Evolutionary conservation across 208 protist genomes (phyloP).

Genomic region (Leptomonas pyrrhocoris): DNA sequence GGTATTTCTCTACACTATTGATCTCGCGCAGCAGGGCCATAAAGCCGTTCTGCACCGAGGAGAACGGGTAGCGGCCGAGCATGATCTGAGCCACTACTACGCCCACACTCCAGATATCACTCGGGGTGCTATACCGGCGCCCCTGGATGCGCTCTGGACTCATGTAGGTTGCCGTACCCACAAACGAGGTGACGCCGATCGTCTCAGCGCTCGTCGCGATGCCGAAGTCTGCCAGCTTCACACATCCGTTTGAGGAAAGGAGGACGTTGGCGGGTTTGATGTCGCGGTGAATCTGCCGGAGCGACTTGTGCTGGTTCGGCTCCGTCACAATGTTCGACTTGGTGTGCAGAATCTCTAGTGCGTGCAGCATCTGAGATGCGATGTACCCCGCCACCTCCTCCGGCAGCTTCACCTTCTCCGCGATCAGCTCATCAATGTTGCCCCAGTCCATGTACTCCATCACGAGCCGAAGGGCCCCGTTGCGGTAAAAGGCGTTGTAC

Average conservation of each 20-base stretch:
- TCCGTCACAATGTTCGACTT: conserved; percentile 87
- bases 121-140: conserved; percentile 73
- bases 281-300: conserved; percentile 87
- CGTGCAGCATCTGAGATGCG: conserved; percentile 77
- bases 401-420: conserved; percentile 42
- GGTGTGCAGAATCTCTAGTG: conserved; percentile 83
- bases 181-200: conserved; percentile 86
- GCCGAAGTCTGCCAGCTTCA: conserved; percentile 89
- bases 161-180: conserved; percentile 90
- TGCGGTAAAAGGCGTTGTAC: conserved; percentile 87
- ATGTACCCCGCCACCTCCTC: conserved; percentile 74
- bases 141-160: conserved; percentile 86
- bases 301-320: conserved; percentile 62
- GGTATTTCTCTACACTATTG: conserved; percentile 61
- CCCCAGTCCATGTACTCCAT: conserved; percentile 93
- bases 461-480: conserved; percentile 67
- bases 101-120: conserved; percentile 90
- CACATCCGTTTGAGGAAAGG: conserved; percentile 65
- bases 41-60: conserved; percentile 65
- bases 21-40: conserved; percentile 81
- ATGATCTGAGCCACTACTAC: conserved; percentile 76
- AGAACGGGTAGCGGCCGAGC: conserved; percentile 75
- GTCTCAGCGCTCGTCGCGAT: conserved; percentile 84
- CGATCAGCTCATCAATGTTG: conserved; percentile 86
- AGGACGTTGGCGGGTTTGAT: conserved; percentile 91